Evolutionary conservation across 768 basidiomycete genomes (phyloP), one percentile per base, ranked within the genome.

Genomic region (Mycena pura): DNA sequence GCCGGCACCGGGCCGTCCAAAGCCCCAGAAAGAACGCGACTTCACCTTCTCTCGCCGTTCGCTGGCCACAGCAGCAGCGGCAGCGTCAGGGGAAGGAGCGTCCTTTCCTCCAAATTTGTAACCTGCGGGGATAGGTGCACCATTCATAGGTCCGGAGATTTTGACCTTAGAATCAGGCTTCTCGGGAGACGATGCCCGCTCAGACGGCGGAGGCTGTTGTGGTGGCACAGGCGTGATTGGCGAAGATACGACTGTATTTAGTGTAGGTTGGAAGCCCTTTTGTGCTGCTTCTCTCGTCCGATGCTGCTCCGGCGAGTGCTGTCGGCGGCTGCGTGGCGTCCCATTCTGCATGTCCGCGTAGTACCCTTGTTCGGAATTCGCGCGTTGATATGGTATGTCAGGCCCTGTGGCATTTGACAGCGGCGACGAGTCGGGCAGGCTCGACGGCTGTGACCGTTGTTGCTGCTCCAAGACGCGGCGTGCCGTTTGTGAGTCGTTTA

Each of bases 11-110:
- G 83, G 84, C 70, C 86, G 84, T 25, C 92, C 91, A 72, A 96
- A 97, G 70, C 88, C 89, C 94, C 95, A 97, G 80, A 99, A 97
- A 7, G 88, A 88, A 46, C 93, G 86, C 60, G 93, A 95, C 78
- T 96, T 96, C 21, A 92, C 90, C 78, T 96, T 98, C 71, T 94
- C 91, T 57, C 94, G 84, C 72, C 96, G 83, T 61, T 96, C 93
- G 60, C 71, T 87, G 46, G 74, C 68, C 36, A 73, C 40, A 69
- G 72, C 14, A 13, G 72, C 68, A 21, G 72, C 57, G 44, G 78
- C 71, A 34, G 78, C 67, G 38, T 83, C 80, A 19, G 77, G 71
- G 15, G 82, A 71, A 44, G 82, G 73, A 3, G 73, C 63, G 50
- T 90, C 92, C 75, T 94, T 95, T 45, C 84, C 79, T 11, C 91